Evolutionary conservation across 805 yeast species (phyloP), one percentile per base, ranked within the genome.

Genomic region (Candida dajiaensis): DNA sequence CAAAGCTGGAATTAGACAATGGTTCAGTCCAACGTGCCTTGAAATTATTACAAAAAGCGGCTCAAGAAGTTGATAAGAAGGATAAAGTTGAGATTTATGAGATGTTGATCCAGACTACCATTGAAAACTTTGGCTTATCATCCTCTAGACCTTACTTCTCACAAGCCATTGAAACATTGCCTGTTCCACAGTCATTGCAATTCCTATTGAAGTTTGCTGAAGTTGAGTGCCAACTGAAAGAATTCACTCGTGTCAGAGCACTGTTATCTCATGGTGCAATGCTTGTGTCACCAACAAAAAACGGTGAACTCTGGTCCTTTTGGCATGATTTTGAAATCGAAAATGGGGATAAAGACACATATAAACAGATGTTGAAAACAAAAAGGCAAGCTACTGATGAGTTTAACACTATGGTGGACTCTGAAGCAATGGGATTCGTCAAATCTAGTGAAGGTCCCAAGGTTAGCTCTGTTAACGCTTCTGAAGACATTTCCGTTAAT

Each of bases 271-370:
- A 76, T 58, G 81, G 81, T 10, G 70, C 77, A 2, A 72, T 74
- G 23, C 49, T 70, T 18, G 53, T 70, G 3, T 62, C 73, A 40
- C 69, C 73, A 6, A 42, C 50, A 2, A 57, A 59, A 15, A 63
- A 67, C 26, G 19, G 26, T 47, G 49, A 44, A 1, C 58, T 80
- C 28, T 89, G 96, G 95, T 66, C 65, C 1, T 62, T 64, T 25
- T 90, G 96, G 95, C 81, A 81, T 45, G 59, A 68, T 11, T 88
- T 89, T 61, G 98, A 90, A 59, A 61, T 85, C 29, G 70, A 75
- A 13, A 54, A 77, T 61, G 98, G 98, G 5, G 67, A 75, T 48
- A 94, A 85, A 56, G 73, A 71, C 3, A 77, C 85, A 0, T 89
- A 77, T 62, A 88, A 85, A 55, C 83, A 81, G 19, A 83, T 89